Evolutionary conservation across 306 rosid species (phyloP).

Genomic region (Cicer cuneatum): DNA sequence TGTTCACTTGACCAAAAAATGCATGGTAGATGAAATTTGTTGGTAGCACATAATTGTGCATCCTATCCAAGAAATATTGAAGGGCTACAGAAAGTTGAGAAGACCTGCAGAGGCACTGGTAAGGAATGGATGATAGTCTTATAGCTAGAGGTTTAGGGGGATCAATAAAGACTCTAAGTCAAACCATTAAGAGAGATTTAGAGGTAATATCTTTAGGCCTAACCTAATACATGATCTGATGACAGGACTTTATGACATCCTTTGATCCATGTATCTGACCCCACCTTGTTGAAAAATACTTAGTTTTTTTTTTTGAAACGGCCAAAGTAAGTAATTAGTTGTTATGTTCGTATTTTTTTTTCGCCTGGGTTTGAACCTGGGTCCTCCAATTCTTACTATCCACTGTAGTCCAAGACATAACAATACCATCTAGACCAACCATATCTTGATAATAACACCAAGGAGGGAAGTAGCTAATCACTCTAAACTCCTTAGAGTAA

Average conservation of each 20-base stretch:
- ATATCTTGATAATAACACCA: slow-evolving; percentile 20
- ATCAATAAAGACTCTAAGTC: slow-evolving; percentile 1
- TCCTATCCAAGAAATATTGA: neutral
- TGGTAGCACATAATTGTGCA: slow-evolving; percentile 10
- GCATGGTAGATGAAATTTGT: slow-evolving; percentile 13
- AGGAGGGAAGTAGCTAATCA: slow-evolving; percentile 6
- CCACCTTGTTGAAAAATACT: neutral
- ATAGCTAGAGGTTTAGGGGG: neutral
- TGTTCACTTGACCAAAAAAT: neutral
- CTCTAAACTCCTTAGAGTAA: slow-evolving; percentile 39
- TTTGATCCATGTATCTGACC: neutral
- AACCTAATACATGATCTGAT: neutral
- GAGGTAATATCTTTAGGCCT: neutral
- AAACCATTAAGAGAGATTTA: neutral
- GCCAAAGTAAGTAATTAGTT: no score
- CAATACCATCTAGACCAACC: slow-evolving; percentile 29
- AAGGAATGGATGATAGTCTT: slow-evolving; percentile 2
- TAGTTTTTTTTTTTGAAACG: no score
- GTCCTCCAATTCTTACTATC: neutral
- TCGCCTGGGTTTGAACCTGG: no score
- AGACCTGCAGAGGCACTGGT: neutral
- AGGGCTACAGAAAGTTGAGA: slow-evolving; percentile 1
- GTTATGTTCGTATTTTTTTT: no score
- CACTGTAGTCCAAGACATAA: slow-evolving; percentile 2
- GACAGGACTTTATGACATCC: neutral